Conservation (phyloP, 495 filamentous ascomycete genomes). For the Annulohypoxylon stygium region DNA sequence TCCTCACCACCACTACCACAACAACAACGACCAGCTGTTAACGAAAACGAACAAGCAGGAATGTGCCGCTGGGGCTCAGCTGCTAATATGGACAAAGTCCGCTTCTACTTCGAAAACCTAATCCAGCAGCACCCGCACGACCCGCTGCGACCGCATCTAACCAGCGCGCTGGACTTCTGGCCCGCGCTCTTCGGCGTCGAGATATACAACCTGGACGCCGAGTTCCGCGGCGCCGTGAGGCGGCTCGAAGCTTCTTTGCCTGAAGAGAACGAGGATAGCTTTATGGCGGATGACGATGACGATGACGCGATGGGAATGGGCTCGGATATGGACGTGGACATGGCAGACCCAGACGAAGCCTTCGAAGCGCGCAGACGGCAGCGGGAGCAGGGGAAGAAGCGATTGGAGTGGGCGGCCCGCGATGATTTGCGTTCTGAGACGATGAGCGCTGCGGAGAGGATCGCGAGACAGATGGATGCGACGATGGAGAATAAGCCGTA, state of each 20-base stretch:
- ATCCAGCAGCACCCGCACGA: conserved; percentile 58
- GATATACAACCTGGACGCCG: conserved; percentile 54
- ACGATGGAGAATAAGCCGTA: conserved; percentile 74
- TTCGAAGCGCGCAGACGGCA: conserved; percentile 12
- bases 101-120: conserved; percentile 54
- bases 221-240: conserved; percentile 39
- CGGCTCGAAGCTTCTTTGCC: conserved; percentile 22
- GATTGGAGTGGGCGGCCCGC: conserved; percentile 18
- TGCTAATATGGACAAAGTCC: conserved; percentile 47
- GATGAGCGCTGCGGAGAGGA: conserved; percentile 54
- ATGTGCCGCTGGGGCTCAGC: conserved; percentile 42
- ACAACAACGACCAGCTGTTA: background rate
- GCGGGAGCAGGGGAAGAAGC: conserved; percentile 35
- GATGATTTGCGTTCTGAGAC: conserved; percentile 48
- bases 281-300: conserved; percentile 10
- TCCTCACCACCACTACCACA: background rate
- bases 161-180: conserved; percentile 58
- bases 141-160: conserved; percentile 41
- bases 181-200: conserved; percentile 57
- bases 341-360: conserved; percentile 11
- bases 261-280: conserved; percentile 22
- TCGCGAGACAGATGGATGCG: conserved; percentile 74
- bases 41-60: background rate
- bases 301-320: conserved; percentile 2
- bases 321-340: conserved; percentile 18